These are phyloP conservation scores for Diaporthe batatas DNA, from an alignment of 2,329 filamentous ascomycete species.

Conservation along the genomic window DNA sequence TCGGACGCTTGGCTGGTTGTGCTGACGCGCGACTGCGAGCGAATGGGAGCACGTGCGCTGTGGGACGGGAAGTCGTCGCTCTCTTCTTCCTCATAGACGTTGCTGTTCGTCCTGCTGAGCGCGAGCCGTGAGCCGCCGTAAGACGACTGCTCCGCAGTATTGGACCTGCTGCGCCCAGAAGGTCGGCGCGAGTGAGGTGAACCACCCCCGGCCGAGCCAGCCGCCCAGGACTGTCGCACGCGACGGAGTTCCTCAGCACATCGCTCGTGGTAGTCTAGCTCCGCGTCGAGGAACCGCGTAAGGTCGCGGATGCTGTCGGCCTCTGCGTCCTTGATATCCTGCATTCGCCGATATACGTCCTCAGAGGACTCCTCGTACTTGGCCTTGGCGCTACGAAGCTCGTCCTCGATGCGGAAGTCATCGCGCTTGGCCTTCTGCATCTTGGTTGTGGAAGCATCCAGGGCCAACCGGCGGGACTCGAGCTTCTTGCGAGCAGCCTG, in stretches of 20 bases:
- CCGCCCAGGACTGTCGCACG: conserved; percentile 61
- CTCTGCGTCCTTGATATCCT: conserved; percentile 95
- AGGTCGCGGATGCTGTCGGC: conserved; percentile 85
- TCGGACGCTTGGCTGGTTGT: conserved; percentile 45
- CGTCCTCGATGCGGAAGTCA: conserved; percentile 93
- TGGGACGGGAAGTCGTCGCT: conserved; percentile 50
- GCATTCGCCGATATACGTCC: conserved; percentile 91
- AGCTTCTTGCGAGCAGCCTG: conserved; percentile 91
- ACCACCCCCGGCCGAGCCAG: conserved; percentile 44
- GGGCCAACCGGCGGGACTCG: conserved; percentile 88
- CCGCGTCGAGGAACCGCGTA: conserved; percentile 84
- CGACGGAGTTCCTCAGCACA: conserved; percentile 84
- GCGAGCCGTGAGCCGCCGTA: conserved; percentile 51
- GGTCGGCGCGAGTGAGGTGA: conserved; percentile 43
- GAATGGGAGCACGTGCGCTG: conserved; percentile 60
- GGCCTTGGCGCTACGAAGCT: conserved; percentile 88
- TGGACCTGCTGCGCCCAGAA: conserved; percentile 58
- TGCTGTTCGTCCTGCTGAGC: conserved; percentile 51
- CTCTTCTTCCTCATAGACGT: conserved; percentile 53
- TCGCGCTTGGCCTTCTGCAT: conserved; percentile 95
- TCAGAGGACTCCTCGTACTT: conserved; percentile 98
- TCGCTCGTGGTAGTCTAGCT: conserved; percentile 91
- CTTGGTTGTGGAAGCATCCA: conserved; percentile 90
- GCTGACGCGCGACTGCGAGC: conserved; percentile 52
- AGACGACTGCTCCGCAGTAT: conserved; percentile 59